Evolutionary conservation across 495 filamentous ascomycete species (phyloP), one percentile per base, ranked within the genome.

Genomic region (Penicillium coffeae): DNA sequence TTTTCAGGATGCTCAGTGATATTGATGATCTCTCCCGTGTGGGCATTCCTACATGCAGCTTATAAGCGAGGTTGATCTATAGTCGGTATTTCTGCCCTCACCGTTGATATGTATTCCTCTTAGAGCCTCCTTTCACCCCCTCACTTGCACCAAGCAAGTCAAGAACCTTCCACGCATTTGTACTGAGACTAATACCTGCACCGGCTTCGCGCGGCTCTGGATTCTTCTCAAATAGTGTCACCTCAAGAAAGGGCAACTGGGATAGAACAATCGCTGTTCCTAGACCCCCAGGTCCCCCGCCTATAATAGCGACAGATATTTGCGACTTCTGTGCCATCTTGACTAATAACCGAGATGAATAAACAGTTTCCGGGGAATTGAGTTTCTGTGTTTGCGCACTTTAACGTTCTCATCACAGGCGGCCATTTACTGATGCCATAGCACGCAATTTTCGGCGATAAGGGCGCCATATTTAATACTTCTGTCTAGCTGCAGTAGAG

Each of bases 181-280:
- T 38, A 33, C 45, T 55, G 5, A 59, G 41, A 41, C 62, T 72
- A 45, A 80, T 74, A 0, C 75, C 76, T 0, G 72, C 74, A 5
- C 76, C 76, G 3, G 75, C 67, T 50, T 79, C 75, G 21, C 69
- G 56, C 14, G 78, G 55, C 45, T 72, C 64, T 4, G 47, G 56
- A 8, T 71, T 71, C 36, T 77, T 69, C 44, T 81, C 77, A 39
- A 77, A 81, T 8, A 79, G 57, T 4, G 52, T 69, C 2, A 74
- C 60, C 8, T 68, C 50, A 9, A 77, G 60, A 21, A 74, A 69
- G 0, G 75, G 70, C 1, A 77, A 44, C 33, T 68, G 53, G 1
- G 70, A 71, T 16, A 80, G 64, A 10, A 71, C 72, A 42, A 79
- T 79, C 6, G 74, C 76, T 1, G 75, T 64, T 20, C 65, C 65